Evolutionary conservation across 2,329 filamentous ascomycete species (phyloP).

Genomic region (Aspergillus felis): DNA sequence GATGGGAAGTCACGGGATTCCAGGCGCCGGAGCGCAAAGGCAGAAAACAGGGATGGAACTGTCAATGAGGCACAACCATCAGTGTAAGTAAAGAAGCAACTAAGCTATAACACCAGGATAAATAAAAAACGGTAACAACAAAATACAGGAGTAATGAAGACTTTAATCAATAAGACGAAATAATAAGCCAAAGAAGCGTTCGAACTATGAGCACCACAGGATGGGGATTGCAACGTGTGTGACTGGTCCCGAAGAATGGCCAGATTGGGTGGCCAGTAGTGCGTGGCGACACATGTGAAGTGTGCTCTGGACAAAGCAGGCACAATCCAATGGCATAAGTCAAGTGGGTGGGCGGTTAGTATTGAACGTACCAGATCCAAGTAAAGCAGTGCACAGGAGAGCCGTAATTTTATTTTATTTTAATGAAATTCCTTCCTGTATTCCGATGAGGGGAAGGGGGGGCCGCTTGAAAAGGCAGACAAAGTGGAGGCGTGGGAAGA

Average conservation of each 20-base stretch:
- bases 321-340: constrained; percentile 12
- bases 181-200: constrained; percentile 8
- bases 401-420: constrained; percentile 17
- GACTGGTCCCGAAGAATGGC: constrained; percentile 20
- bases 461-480: constrained; percentile 14
- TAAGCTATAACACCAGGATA: background rate
- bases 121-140: background rate
- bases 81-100: background rate
- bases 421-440: background rate
- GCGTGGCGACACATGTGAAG: constrained; percentile 25
- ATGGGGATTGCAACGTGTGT: constrained; percentile 13
- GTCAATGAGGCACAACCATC: background rate
- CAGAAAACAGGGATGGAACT: constrained; percentile 7
- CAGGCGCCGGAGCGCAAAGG: constrained; percentile 8
- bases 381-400: constrained; percentile 17
- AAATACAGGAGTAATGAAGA: constrained; percentile 2
- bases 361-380: constrained; percentile 22
- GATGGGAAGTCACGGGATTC: constrained; percentile 26
- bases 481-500: constrained; percentile 26
- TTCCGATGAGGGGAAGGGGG: constrained; percentile 9
- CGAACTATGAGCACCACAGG: constrained; percentile 8
- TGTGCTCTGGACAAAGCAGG: constrained; percentile 13
- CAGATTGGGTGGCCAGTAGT: constrained; percentile 19
- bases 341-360: constrained; percentile 10
- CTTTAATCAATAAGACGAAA: constrained; percentile 1